These are phyloP conservation scores for Nakaseomyces glabratus DNA, from an alignment of 1,139 yeast genomes.

Conservation along the genomic window DNA sequence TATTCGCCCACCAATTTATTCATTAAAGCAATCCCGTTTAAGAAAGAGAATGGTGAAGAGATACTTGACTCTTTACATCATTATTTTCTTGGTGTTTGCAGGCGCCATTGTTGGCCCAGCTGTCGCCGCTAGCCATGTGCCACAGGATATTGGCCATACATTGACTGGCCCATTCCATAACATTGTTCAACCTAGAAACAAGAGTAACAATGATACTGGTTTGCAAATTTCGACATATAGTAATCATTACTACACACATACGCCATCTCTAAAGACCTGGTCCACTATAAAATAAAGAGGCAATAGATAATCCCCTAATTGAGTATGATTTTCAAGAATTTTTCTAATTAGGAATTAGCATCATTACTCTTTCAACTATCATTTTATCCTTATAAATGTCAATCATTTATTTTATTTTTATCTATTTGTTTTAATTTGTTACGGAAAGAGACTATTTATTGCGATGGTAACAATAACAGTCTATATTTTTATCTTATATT, in stretches of 20 bases:
- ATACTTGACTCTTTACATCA: slow-evolving; percentile 75
- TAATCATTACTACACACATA: slow-evolving; percentile 46
- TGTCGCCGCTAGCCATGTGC: slow-evolving; percentile 46
- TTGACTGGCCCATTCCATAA: slow-evolving; percentile 51
- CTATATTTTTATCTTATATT: too few species aligned
- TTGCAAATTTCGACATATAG: slow-evolving; percentile 41
- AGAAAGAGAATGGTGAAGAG: slow-evolving; percentile 98
- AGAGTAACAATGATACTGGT: slow-evolving; percentile 77
- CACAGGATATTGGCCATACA: slow-evolving; percentile 32
- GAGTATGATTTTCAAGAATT: too few species aligned
- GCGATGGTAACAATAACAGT: too few species aligned
- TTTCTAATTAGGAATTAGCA: too few species aligned
- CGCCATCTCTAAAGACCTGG: slow-evolving; percentile 47
- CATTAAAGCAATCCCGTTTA: slow-evolving; percentile 91
- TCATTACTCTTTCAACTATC: too few species aligned
- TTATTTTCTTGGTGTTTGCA: slow-evolving; percentile 59
- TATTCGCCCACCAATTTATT: slow-evolving; percentile 97
- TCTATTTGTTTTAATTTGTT: too few species aligned
- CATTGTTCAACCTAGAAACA: slow-evolving; percentile 81
- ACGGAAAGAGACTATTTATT: too few species aligned
- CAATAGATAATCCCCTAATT: too few species aligned
- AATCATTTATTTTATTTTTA: too few species aligned
- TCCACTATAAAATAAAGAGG: slow-evolving; percentile 59
- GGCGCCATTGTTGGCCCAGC: slow-evolving; percentile 89
- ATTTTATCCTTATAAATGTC: too few species aligned